Conservation (phyloP, 1,139 yeast species). For the Yamadazyma blattariae region DNA sequence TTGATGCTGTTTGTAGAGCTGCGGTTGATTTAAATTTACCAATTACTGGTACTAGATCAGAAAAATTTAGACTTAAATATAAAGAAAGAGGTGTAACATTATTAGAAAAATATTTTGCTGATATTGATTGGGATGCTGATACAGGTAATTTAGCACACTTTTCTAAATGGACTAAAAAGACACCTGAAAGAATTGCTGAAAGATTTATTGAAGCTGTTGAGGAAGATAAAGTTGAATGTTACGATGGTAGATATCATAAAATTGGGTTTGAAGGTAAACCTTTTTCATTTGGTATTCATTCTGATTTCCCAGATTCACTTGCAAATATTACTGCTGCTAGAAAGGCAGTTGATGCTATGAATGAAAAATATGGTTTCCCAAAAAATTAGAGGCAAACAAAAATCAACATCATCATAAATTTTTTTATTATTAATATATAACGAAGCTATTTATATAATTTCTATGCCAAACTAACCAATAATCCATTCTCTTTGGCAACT, state of each 20-base stretch:
- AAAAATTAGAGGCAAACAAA: neutral
- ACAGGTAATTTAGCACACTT: slow-evolving; percentile 12
- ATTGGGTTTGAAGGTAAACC: slow-evolving; percentile 23
- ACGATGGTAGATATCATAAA: slow-evolving; percentile 14
- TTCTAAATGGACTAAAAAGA: slow-evolving; percentile 14
- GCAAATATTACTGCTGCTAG: slow-evolving; percentile 23
- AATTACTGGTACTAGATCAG: slow-evolving; percentile 55
- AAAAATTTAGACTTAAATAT: slow-evolving; percentile 18
- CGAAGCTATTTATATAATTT: too few species aligned
- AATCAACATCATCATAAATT: too few species aligned
- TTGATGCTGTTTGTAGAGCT: slow-evolving; percentile 31
- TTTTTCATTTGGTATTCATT: slow-evolving; percentile 27
- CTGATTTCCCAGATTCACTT: slow-evolving; percentile 30
- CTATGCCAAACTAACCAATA: too few species aligned
- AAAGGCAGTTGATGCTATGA: slow-evolving; percentile 22
- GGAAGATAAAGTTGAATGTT: slow-evolving; percentile 13
- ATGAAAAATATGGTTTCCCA: slow-evolving; percentile 10
- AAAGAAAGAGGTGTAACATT: slow-evolving; percentile 22
- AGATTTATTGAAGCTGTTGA: slow-evolving; percentile 19
- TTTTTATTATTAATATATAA: too few species aligned
- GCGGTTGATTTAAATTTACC: slow-evolving; percentile 46
- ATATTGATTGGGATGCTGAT: slow-evolving; percentile 23
- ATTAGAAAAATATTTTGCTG: slow-evolving; percentile 24
- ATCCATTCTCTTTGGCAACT: too few species aligned
- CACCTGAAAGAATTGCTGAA: slow-evolving; percentile 23